Evolutionary conservation across 768 basidiomycete species (phyloP), one percentile per base, ranked within the genome.

Genomic region (Podaxis pistillaris): DNA sequence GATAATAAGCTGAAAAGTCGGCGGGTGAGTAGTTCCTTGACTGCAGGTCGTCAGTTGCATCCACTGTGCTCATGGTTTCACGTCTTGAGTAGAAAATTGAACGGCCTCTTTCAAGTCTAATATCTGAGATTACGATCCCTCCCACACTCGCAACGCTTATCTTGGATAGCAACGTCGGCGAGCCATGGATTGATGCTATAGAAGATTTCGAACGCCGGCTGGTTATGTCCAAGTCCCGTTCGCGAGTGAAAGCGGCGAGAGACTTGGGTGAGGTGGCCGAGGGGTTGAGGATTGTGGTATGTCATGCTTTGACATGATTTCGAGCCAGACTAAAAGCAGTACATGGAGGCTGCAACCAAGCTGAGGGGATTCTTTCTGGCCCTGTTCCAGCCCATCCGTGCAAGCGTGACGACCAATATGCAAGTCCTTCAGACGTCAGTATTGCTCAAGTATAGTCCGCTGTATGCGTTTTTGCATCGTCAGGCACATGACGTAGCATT

Each of bases 401-500:
- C 76, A 46, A 94, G 87, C 66, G 88, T 97, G 65, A 88, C 93
- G 12, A 93, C 94, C 6, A 97, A 98, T 71, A 87, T 98, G 79
- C 92, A 94, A 68, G 87, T 97, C 57, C 79, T 98, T 1, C 97
- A 99, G 72, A 90, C 92, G 0, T 89, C 91, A 0, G 81, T 94
- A 2, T 81, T 98, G 40, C 74, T 94, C 65, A 94, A 95, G 72
- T 94, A 94, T 71, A 83, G 82, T 52, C 78, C 90, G 7, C 79
- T 98, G 62, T 98, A 87, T 68, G 82, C 83, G 1, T 99, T 98
- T 71, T 79, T 99, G 40, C 87, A 89, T 65, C 87, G 93, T 2
- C 91, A 94, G 64, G 91, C 91, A 4, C 82, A 88, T 8, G 81
- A 81, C 37, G 90, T 95, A 33, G 95, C 97, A 2, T 82, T 83